These are phyloP conservation scores for Kalmanozyma brasiliensis DNA, from an alignment of 1,284 basidiomycete genomes.

Conservation along the genomic window DNA sequence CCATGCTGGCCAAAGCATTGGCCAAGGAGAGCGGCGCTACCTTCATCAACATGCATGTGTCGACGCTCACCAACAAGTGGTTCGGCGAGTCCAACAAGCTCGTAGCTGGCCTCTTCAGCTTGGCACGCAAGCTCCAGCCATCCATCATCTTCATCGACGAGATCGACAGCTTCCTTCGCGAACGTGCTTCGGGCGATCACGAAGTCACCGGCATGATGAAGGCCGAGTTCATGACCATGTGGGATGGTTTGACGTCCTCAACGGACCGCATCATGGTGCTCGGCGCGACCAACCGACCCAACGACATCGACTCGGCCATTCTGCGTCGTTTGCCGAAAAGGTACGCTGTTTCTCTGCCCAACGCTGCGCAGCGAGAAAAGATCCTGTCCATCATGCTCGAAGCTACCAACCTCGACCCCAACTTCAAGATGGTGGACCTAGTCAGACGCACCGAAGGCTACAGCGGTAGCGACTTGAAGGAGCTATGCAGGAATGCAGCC, in stretches of 20 bases:
- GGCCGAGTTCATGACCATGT: constrained; percentile 99
- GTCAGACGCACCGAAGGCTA: constrained; percentile 80
- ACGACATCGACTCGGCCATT: constrained; percentile 94
- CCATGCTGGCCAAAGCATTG: constrained; percentile 69
- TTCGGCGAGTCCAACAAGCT: constrained; percentile 99
- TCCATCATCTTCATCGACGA: constrained; percentile 85
- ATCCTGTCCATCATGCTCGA: constrained; percentile 82
- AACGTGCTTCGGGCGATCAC: constrained; percentile 86
- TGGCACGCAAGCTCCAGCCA: constrained; percentile 80
- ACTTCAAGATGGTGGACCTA: constrained; percentile 77
- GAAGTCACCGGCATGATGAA: constrained; percentile 99
- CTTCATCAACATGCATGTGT: constrained; percentile 75
- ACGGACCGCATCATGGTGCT: constrained; percentile 86
- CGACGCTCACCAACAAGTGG: constrained; percentile 76
- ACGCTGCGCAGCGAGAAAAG: constrained; percentile 81
- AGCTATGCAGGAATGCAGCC: constrained; percentile 83
- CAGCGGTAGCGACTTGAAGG: constrained; percentile 91
- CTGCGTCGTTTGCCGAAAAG: constrained; percentile 96
- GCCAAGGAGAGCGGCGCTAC: constrained; percentile 91
- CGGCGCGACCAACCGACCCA: constrained; percentile 93
- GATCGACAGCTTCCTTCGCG: constrained; percentile 88
- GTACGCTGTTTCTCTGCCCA: constrained; percentile 88
- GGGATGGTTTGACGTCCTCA: constrained; percentile 93
- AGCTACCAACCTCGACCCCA: constrained; percentile 72
- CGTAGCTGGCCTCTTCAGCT: constrained; percentile 79